Evolutionary conservation across 1,284 basidiomycete species (phyloP), one percentile per base, ranked within the genome.

Genomic region (Ganoderma sp.): DNA sequence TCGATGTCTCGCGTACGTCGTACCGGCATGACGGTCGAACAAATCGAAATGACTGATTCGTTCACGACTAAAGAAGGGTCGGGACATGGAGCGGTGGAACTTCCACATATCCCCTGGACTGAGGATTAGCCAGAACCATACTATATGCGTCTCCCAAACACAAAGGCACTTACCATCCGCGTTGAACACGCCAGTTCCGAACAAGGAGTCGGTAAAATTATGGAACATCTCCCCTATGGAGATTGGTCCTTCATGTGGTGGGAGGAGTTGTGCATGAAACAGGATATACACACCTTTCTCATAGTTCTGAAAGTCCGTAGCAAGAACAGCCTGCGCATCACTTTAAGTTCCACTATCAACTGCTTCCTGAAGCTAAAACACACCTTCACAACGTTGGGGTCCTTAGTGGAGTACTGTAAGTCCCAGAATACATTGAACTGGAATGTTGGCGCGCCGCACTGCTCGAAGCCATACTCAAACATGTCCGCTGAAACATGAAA

Each of bases 101-200:
- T 81, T 84, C 83, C 83, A 84, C 34, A 75, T 72, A 3, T 83
- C 81, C 14, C 82, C 82, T 83, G 25, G 28, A 67, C 62, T 39
- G 15, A 37, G 8, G 1, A 43, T n/a, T 39, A 45, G 48, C 25
- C n/a, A 12, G 19, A 2, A 10, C 22, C 5, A 54, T 52, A 32
- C 0, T 19, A 0, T 32, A 45, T 5, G 4, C 65, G 56, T 25
- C 37, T 10, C 28, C 10, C 59, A 25, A 5, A 22, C 22, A 25
- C 25, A 1, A 37, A 63, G 9, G 28, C 22, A 28, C 74, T 70
- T 69, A 75, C 84, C 83, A 67, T 85, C 83, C 0, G 84, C 76
- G 69, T 85, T 84, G 72, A 85, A 85, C 15, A 85, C 82, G 4
- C 84, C 84, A 1, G 79, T 79, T 12, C 84, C 84, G 17, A 84